A percentile compares a stretch with the other conserved stretches of the same genome.
Evolutionary conservation across 257 asterid genomes (phyloP).

Genomic region (Salvia hispanica): DNA sequence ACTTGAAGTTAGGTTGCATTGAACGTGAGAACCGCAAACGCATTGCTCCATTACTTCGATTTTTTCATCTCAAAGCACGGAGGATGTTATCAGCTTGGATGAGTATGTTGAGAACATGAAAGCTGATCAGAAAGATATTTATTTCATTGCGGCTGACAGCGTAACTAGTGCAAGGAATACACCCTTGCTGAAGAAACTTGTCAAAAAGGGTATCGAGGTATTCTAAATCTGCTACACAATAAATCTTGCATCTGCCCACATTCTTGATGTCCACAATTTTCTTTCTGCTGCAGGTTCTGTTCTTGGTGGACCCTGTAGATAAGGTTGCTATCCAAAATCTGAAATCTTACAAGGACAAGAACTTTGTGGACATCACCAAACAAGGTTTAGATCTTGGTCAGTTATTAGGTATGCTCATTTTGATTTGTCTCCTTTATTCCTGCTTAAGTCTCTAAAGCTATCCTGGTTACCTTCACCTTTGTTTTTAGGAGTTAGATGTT

Average conservation of each 20-base stretch:
- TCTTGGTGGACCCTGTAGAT: conserved; percentile 92
- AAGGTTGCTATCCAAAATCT: conserved; percentile 91
- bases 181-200: conserved; percentile 91
- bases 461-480: neutral
- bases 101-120: conserved; percentile 93
- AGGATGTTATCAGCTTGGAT: conserved; percentile 79
- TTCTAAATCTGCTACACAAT: conserved; percentile 22
- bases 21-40: conserved; percentile 98
- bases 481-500: conserved; percentile 7
- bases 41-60: conserved; percentile 87
- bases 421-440: neutral
- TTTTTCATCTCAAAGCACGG: conserved; percentile 93
- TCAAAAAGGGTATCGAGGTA: conserved; percentile 90
- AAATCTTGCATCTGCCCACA: neutral
- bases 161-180: conserved; percentile 86
- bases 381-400: conserved; percentile 96
- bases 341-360: conserved; percentile 82
- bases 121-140: conserved; percentile 87
- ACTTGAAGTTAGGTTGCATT: conserved; percentile 88
- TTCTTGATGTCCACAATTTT: neutral
- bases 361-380: conserved; percentile 88
- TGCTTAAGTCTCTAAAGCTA: neutral
- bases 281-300: conserved; percentile 63
- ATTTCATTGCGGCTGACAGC: conserved; percentile 88
- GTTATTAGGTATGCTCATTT: conserved; percentile 35